Evolutionary conservation across 2,329 filamentous ascomycete species (phyloP).

Genomic region (Drechslerella dactyloides): DNA sequence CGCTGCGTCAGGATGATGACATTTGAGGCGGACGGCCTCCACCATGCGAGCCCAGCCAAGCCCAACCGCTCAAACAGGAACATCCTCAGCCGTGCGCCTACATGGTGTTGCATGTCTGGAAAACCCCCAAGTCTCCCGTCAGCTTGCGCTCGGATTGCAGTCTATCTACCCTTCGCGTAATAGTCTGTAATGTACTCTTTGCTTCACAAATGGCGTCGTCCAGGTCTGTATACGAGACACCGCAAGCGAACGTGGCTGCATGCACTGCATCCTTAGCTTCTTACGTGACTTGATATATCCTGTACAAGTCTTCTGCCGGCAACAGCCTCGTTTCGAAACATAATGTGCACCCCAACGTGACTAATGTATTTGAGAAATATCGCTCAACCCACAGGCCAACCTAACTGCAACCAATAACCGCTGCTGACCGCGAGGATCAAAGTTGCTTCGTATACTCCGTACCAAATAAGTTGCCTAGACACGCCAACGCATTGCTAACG

Average conservation of each 20-base stretch:
- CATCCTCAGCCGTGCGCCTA: conserved; percentile 6
- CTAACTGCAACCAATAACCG: neutral
- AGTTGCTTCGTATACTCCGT: no score
- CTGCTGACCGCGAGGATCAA: no score
- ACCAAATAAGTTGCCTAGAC: no score
- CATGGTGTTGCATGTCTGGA: neutral
- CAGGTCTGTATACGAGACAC: neutral
- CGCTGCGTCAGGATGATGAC: conserved; percentile 7
- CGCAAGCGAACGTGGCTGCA: neutral
- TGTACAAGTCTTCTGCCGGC: neutral
- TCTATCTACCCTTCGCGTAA: neutral
- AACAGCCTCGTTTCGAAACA: conserved; percentile 1
- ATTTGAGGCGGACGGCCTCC: neutral
- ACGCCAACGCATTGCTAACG: no score
- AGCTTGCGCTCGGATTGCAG: neutral
- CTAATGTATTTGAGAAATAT: neutral
- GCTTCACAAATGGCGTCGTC: no score
- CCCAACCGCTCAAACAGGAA: neutral
- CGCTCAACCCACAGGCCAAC: neutral
- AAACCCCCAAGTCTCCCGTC: neutral
- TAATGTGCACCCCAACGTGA: neutral
- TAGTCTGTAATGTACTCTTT: neutral
- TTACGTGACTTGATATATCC: no score
- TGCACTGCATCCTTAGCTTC: no score
- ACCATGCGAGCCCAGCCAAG: no score